Percentiles rank a stretch among this genome's conserved stretches.
phyloP scores from a whole-genome alignment of 768 basidiomycete species.

The Termitomyces titanicus region DNA sequence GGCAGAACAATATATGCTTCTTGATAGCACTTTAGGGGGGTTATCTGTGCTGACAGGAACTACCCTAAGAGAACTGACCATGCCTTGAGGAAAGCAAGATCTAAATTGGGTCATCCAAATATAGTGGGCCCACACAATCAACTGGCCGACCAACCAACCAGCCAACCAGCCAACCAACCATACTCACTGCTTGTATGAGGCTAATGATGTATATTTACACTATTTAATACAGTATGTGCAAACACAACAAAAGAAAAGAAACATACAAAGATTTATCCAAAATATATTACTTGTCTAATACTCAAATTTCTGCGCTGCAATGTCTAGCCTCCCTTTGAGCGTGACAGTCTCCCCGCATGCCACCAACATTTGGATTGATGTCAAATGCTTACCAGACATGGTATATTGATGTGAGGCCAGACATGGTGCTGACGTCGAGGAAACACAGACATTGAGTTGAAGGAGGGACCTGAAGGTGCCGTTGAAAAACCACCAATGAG shows the following conservation, averaged over 20 bases:
- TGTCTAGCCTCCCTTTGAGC: slow-evolving; percentile 80
- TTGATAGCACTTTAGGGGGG: too few species aligned
- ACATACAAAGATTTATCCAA: slow-evolving; percentile 78
- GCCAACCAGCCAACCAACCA: too few species aligned
- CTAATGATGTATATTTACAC: too few species aligned
- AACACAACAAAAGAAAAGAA: not conserved
- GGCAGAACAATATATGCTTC: too few species aligned
- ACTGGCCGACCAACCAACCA: too few species aligned
- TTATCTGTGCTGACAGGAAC: too few species aligned
- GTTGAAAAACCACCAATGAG: slow-evolving; percentile 93
- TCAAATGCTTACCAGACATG: slow-evolving; percentile 95
- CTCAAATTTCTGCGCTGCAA: slow-evolving; percentile 92
- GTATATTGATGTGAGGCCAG: slow-evolving; percentile 85
- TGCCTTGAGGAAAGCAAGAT: too few species aligned
- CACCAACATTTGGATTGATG: slow-evolving; percentile 88
- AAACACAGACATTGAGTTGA: slow-evolving; percentile 89
- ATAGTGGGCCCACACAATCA: too few species aligned
- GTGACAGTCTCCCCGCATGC: slow-evolving; percentile 95
- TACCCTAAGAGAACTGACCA: too few species aligned
- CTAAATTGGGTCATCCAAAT: too few species aligned
- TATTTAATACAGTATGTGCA: too few species aligned
- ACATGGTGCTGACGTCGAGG: slow-evolving; percentile 79
- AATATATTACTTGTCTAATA: slow-evolving; percentile 94
- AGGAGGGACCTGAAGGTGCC: slow-evolving; percentile 77
- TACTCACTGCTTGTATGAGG: too few species aligned